Conservation (phyloP, 2,329 filamentous ascomycete species). For the Colletotrichum scovillei region DNA sequence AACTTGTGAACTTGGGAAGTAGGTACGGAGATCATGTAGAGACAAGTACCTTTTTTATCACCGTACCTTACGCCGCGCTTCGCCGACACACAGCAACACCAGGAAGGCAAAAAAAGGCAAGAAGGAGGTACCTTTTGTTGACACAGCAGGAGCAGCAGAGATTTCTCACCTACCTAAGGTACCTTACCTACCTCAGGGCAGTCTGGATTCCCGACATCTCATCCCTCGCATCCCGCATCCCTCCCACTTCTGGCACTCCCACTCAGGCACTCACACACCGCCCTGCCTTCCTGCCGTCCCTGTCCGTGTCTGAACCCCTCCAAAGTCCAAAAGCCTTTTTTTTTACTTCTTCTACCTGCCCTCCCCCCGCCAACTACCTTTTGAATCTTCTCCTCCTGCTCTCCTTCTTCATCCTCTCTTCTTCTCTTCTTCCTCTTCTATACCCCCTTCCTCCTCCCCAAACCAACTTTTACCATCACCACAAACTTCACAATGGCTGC, state of each 20-base stretch:
- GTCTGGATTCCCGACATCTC: background rate
- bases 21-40: background rate
- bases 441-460: conserved; percentile 25
- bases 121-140: background rate
- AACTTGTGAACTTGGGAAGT: background rate
- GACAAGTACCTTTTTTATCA: background rate
- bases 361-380: conserved; percentile 27
- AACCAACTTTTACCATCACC: conserved; percentile 32
- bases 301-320: conserved; percentile 8
- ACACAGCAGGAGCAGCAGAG: conserved; percentile 22
- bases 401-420: conserved; percentile 33
- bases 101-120: background rate
- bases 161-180: conserved; percentile 19
- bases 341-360: conserved; percentile 16
- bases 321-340: conserved; percentile 9
- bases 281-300: conserved; percentile 5
- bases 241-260: background rate
- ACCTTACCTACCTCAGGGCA: no score
- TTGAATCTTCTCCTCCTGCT: conserved; percentile 32
- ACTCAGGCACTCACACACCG: conserved; percentile 4
- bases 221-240: background rate
- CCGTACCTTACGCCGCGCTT: background rate
- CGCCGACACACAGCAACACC: conserved; percentile 14
- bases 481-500: conserved; percentile 68
- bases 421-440: conserved; percentile 33